Evolutionary conservation across 108 stramenopile species (phyloP), one percentile per base, ranked within the genome.

Genomic region (Nitzschia sp.): DNA sequence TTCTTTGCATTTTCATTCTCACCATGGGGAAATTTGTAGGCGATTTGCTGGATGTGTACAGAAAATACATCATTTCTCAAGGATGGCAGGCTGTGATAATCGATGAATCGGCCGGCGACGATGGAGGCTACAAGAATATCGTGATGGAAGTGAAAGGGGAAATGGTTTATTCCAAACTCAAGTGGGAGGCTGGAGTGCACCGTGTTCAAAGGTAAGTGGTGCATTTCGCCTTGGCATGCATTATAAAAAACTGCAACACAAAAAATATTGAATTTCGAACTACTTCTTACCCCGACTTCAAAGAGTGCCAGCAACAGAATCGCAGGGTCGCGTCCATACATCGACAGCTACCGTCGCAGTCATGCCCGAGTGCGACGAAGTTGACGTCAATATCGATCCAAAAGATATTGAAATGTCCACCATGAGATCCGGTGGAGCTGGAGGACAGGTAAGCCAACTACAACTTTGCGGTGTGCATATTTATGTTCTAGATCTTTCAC

Each of bases 131-230:
- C 83, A 94, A 93, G 65, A 92, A 94, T 45, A 86, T 94, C 16
- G 78, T 85, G 1, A 82, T 98, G 26, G 83, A 92, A 46, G 85
- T 98, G 22, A 94, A 80, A 68, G 93, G 90, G 28, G 88, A 91
- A 35, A 75, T 29, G 21, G 96, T 93, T 0, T 98, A 92, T 78
- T 89, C 83, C 45, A 85, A 86, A 66, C 71, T 99, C 28, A 97
- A 97, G 75, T 96, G 90, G 82, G 98, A 99, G 72, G 92, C 92
- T 19, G 98, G 98, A 29, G 97, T 97, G 2, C 98, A 99, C 71
- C 87, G 98, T 32, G 98, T 99, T 2, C n/a, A n/a, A n/a, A n/a
- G n/a, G n/a, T n/a, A n/a, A n/a, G n/a, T n/a, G n/a, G n/a, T n/a
- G n/a, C n/a, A n/a, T n/a, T n/a, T n/a, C n/a, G n/a, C n/a, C n/a